Evolutionary conservation across 805 yeast genomes (phyloP).

Genomic region (Vanderwaltozyma verrucispora): DNA sequence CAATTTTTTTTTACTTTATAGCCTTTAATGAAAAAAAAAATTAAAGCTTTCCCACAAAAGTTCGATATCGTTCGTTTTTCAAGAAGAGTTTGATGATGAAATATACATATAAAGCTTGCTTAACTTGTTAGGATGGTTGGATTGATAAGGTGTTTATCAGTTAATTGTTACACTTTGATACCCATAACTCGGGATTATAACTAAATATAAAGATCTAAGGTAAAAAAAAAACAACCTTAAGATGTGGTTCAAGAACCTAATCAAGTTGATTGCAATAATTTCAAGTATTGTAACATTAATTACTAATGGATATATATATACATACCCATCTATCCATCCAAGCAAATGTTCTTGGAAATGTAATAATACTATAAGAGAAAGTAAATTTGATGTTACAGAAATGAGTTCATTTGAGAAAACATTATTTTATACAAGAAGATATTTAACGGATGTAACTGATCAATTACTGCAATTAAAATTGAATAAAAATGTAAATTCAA

Average conservation of each 20-base stretch:
- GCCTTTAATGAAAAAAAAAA: too few relatives aligned
- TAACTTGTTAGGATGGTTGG: too few relatives aligned
- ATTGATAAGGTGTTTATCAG: too few relatives aligned
- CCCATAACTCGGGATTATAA: background rate
- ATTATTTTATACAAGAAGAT: conserved; percentile 19
- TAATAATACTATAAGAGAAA: conserved; percentile 3
- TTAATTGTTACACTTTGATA: too few relatives aligned
- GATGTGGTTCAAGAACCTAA: background rate
- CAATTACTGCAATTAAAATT: conserved; percentile 2
- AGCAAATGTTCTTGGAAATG: conserved; percentile 51
- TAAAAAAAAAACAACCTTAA: background rate
- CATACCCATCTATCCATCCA: conserved; percentile 58
- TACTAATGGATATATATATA: conserved; percentile 56
- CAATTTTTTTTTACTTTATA: too few relatives aligned
- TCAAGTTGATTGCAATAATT: background rate
- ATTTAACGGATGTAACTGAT: conserved; percentile 24
- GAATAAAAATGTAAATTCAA: too few relatives aligned
- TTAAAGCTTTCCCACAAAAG: too few relatives aligned
- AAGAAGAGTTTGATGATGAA: too few relatives aligned
- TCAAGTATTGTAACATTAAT: conserved; percentile 30
- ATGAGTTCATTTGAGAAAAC: conserved; percentile 10
- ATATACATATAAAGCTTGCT: too few relatives aligned
- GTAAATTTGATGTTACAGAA: conserved; percentile 2
- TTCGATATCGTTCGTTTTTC: too few relatives aligned
- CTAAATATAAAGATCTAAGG: background rate